Evolutionary conservation across 176 grass and related monocot genomes (phyloP).

Genomic region (Oryza nivara): DNA sequence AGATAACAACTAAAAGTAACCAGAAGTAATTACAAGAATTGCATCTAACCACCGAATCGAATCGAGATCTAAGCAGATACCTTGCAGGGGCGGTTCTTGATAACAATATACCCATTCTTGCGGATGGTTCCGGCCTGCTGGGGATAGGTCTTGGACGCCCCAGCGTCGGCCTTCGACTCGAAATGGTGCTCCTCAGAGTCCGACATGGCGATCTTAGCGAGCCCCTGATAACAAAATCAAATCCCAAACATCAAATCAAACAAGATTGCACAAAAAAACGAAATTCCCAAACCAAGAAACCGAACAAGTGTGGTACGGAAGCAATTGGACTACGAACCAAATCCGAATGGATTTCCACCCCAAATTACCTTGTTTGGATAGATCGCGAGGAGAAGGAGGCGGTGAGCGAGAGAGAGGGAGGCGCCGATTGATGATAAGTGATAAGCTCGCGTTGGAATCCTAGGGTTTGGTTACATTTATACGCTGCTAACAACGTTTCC

Average conservation of each 20-base stretch:
- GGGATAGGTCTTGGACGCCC: slow-evolving; percentile 92
- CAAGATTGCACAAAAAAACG: neutral
- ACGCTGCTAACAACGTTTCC: neutral
- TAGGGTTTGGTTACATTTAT: slow-evolving; percentile 46
- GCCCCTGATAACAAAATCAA: slow-evolving; percentile 1
- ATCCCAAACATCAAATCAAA: neutral
- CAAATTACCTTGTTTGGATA: slow-evolving; percentile 40
- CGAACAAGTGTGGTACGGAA: neutral
- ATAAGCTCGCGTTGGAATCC: slow-evolving; percentile 49
- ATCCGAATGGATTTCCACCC: neutral
- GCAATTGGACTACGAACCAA: neutral
- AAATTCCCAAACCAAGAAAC: neutral
- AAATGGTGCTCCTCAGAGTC: slow-evolving; percentile 94
- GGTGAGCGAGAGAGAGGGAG: neutral
- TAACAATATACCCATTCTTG: slow-evolving; percentile 87
- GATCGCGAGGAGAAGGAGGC: neutral
- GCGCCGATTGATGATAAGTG: slow-evolving; percentile 38
- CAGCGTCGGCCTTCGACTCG: slow-evolving; percentile 89
- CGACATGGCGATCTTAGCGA: slow-evolving; percentile 54
- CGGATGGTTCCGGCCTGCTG: slow-evolving; percentile 96
- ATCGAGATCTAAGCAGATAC: slow-evolving; percentile 36
- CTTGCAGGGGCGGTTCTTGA: slow-evolving; percentile 95
- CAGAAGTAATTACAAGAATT: neutral
- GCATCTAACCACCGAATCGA: neutral
- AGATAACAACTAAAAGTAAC: neutral